Base-by-base conservation (phyloP, 176 grass and related monocot species). In the Aegilops sharonensis region DNA sequence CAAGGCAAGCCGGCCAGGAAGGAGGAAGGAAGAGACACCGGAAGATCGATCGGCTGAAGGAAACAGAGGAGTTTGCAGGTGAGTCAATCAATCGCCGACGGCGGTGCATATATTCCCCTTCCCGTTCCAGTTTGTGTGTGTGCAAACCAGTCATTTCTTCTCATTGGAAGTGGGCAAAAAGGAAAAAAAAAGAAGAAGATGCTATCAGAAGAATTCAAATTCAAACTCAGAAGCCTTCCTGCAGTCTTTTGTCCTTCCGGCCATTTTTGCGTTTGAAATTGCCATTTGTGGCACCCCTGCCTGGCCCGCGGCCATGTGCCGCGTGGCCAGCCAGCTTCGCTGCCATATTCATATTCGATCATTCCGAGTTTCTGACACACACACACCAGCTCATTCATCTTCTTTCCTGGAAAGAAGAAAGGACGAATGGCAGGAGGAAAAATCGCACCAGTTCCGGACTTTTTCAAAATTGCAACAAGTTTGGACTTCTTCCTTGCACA, bases 61-160 rank as follows among this genome's bases (percentile, higher is more conserved):
- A 32, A 48, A 71, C 37, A 37, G 29, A 29, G 36, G n/a, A 31
- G 3, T 63, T 14, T 78, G 30, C 37, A 90, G 88, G 88, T 90
- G 78, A 90, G 88, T 89, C 64, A 39, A 71, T 29, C 81, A 61
- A 59, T 21, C 56, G 56, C 56, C 56, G 56, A 59, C 20, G 56
- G 17, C 18, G 72, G 75, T 65, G 81, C 85, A 78, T 78, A 21
- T 32, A 13, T 48, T 78, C 45, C 15, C 47, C 42, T 62, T 10
- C 21, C 65, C 3, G 18, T 60, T 75, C 78, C 67, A 42, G 61
- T n/a, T 52, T 17, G 5, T 70, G 37, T 70, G 37, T 10, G 8
- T 14, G 81, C 87, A 72, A 50, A 73, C 34, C 11, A 9, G 17
- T 35, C 50, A 40, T 76, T 77, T 77, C 61, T 72, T 78, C 62